Evolutionary conservation across 1,139 yeast genomes (phyloP).

Genomic region (Blastobotrys aristatus): DNA sequence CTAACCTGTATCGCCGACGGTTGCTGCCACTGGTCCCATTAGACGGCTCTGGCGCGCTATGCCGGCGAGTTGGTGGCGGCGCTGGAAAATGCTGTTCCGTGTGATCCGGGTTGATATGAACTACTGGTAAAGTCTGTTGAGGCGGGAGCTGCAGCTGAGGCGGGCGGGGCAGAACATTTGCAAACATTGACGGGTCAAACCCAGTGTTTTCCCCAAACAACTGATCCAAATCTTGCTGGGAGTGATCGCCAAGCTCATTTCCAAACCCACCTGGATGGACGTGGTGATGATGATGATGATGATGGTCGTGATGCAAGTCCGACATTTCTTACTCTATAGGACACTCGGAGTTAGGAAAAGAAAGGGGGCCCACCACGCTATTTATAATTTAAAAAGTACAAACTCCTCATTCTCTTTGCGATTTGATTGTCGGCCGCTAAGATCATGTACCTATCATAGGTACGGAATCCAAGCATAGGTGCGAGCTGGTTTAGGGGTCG

Average conservation of each 20-base stretch:
- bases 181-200: not conserved
- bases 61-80: not conserved
- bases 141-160: not conserved
- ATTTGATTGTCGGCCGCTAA: too few relatives aligned
- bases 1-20: constrained; percentile 31
- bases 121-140: not conserved
- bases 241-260: not conserved
- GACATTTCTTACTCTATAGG: too few relatives aligned
- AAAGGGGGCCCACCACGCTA: too few relatives aligned
- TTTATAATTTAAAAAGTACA: too few relatives aligned
- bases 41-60: not conserved
- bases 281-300: not conserved
- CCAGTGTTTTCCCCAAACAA: not conserved
- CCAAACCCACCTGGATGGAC: not conserved
- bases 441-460: too few relatives aligned
- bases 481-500: too few relatives aligned
- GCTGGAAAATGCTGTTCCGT: not conserved
- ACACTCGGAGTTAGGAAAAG: too few relatives aligned
- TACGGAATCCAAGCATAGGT: too few relatives aligned
- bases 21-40: not conserved
- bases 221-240: not conserved
- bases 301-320: not conserved
- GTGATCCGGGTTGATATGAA: not conserved
- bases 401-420: too few relatives aligned
- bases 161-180: not conserved